Evolutionary conservation across 2,329 filamentous ascomycete genomes (phyloP), one percentile per base, ranked within the genome.

Genomic region (Nothophaeocryptopus gaeumannii): DNA sequence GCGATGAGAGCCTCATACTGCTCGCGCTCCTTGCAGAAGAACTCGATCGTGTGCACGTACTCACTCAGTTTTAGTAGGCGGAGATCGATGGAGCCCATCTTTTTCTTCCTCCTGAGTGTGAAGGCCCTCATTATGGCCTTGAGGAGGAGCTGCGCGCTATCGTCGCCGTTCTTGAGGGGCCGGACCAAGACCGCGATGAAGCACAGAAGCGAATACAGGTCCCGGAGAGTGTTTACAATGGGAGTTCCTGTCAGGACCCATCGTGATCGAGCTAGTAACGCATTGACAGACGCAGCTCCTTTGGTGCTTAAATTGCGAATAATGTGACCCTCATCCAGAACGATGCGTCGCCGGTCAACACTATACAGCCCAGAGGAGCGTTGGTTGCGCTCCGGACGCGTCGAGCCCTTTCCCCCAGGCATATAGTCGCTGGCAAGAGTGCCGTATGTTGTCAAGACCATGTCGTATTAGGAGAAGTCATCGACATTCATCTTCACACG

Each of bases 51-150:
- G 61, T 93, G 84, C 5, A 93, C 76, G 58, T 86, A 90, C 63
- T 92, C 89, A 1, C 83, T 85, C 62, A 95, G 83, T 11, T 83
- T 75, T 0, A 90, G 89, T 8, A 95, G 76, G 54, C 83, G 86
- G 14, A 95, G 74, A 58, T 95, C 88, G 45, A 96, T 80, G 63
- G 95, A 95, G 5, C 79, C 78, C 89, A 96, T 95, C 48, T 92
- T 85, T 67, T 96, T 96, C 68, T 84, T 86, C 33, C 90, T 82
- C 33, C 90, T 81, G 15, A 96, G 75, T 61, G 88, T 93, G 39
- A 95, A 79, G 13, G 86, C 83, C n/a, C 78, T 77, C 82, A 95
- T 91, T 38, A 95, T 76, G 5, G 82, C 78, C 63, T 92, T 86
- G 3, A 95, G 76, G 3, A 92, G 72, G 9, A 78, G 69, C 40